Percentiles rank a stretch among this genome's conserved stretches.
Conservation (phyloP, 2,329 filamentous ascomycete genomes). For the Geosmithia morbida region DNA sequence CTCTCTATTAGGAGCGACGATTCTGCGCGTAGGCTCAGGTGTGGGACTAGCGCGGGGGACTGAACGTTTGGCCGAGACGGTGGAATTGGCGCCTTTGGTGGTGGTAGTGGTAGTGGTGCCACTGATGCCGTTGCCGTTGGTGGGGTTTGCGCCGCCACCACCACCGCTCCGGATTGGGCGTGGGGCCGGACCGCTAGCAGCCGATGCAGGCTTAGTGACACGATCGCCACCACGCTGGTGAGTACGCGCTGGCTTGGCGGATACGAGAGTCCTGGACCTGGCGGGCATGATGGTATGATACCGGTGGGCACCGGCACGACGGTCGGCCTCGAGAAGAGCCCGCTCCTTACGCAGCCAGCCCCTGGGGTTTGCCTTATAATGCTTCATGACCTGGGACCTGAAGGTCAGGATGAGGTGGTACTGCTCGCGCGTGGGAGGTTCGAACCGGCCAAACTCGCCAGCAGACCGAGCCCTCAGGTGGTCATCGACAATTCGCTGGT, state of each 20-base stretch:
- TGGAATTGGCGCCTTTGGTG: conserved; percentile 8
- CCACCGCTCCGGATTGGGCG: conserved; percentile 19
- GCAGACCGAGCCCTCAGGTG: conserved; percentile 1
- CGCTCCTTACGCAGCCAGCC: conserved; percentile 37
- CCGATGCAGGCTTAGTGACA: conserved; percentile 16
- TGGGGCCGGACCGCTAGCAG: conserved; percentile 6
- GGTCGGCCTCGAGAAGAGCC: conserved; percentile 29
- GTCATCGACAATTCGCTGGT: conserved; percentile 31
- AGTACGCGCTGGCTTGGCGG: conserved; percentile 11
- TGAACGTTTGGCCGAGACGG: conserved; percentile 4
- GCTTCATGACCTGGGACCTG: conserved; percentile 34
- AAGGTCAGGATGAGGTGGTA: conserved; percentile 40
- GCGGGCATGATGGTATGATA: conserved; percentile 27
- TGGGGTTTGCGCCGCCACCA: conserved; percentile 4
- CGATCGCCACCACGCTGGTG: conserved; percentile 14
- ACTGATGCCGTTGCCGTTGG: too few relatives aligned
- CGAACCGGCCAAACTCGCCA: background rate
- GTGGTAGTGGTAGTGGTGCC: conserved; percentile 9
- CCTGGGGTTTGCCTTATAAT: conserved; percentile 25
- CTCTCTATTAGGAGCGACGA: conserved; percentile 54
- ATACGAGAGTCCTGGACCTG: conserved; percentile 13
- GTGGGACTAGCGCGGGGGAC: conserved; percentile 26
- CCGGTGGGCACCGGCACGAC: conserved; percentile 22
- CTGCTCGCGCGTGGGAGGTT: background rate
- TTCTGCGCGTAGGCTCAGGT: conserved; percentile 34